Evolutionary conservation across 805 yeast genomes (phyloP).

Genomic region (Wickerhamomyces tratensis): DNA sequence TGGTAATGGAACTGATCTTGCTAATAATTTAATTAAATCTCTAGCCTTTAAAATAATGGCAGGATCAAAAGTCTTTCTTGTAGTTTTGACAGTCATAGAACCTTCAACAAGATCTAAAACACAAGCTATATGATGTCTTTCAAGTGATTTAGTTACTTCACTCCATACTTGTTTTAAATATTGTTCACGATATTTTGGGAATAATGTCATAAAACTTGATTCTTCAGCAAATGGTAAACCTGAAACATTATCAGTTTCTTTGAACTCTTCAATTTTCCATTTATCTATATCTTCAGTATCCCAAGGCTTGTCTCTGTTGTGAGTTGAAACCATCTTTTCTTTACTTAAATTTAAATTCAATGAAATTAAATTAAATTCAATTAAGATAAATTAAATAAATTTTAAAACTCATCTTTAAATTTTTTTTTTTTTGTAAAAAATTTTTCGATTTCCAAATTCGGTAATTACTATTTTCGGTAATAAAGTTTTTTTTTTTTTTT

Average conservation of each 20-base stretch:
- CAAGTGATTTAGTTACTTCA: constrained; percentile 77
- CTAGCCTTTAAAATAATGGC: constrained; percentile 89
- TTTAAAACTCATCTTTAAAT: too few species aligned
- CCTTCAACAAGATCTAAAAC: constrained; percentile 89
- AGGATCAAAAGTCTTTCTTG: constrained; percentile 93
- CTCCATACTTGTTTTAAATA: constrained; percentile 88
- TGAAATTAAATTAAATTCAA: too few species aligned
- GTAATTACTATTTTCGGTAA: too few species aligned
- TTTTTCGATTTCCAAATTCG: too few species aligned
- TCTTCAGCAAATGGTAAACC: constrained; percentile 94
- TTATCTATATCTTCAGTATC: constrained; percentile 92
- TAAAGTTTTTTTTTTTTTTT: too few species aligned
- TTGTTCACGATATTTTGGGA: constrained; percentile 93
- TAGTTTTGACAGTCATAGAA: constrained; percentile 93
- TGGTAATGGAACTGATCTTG: constrained; percentile 94
- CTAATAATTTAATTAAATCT: constrained; percentile 85
- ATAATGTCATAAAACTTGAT: constrained; percentile 86
- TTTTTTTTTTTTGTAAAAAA: too few species aligned
- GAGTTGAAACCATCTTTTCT: constrained; percentile 75
- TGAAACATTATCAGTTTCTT: constrained; percentile 77
- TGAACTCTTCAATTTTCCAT: constrained; percentile 85
- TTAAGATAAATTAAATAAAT: too few species aligned
- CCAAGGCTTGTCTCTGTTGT: constrained; percentile 96
- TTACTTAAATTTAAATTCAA: too few species aligned
- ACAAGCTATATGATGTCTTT: constrained; percentile 69